Percentiles rank a stretch among this genome's conserved stretches.
Conservation (phyloP, 495 filamentous ascomycete species). For the Hypoxylon fuscum region DNA sequence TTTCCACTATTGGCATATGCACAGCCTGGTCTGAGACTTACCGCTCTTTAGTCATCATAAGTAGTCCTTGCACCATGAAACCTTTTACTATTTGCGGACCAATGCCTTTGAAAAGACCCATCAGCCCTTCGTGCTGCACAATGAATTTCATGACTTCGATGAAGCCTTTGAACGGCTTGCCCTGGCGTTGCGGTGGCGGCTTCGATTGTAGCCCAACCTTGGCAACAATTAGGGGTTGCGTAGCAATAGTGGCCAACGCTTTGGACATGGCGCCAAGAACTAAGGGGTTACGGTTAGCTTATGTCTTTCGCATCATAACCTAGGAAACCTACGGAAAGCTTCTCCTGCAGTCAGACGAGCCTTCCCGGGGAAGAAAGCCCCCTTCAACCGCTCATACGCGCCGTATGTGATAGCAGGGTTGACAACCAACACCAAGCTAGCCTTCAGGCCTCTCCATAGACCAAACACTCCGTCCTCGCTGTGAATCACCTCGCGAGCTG, state of each 20-base stretch:
- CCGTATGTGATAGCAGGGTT: slow-evolving; percentile 99
- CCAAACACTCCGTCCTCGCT: slow-evolving; percentile 91
- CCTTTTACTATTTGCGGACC: slow-evolving; percentile 94
- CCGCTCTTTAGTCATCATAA: slow-evolving; percentile 99
- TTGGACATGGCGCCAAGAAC: slow-evolving; percentile 95
- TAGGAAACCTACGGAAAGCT: slow-evolving; percentile 78
- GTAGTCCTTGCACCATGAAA: slow-evolving; percentile 87
- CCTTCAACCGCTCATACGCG: slow-evolving; percentile 90
- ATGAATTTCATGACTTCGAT: slow-evolving; percentile 95
- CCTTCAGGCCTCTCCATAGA: slow-evolving; percentile 95
- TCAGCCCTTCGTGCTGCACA: slow-evolving; percentile 81
- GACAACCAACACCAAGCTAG: slow-evolving; percentile 93
- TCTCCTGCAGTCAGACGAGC: slow-evolving; percentile 82
- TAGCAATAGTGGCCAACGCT: slow-evolving; percentile 87
- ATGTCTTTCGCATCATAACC: neutral
- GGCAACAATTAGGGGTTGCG: slow-evolving; percentile 96
- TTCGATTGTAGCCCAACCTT: slow-evolving; percentile 96
- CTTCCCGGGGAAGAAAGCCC: slow-evolving; percentile 79
- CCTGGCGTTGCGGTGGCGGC: slow-evolving; percentile 81
- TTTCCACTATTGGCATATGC: neutral
- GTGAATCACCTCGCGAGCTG: slow-evolving; percentile 85
- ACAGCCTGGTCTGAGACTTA: slow-evolving; percentile 56
- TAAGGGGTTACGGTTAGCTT: slow-evolving; percentile 46
- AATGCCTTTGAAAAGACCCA: slow-evolving; percentile 95
- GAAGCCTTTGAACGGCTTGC: slow-evolving; percentile 95